These are phyloP conservation scores for Colletotrichum kahawae DNA, from an alignment of 2,329 filamentous ascomycete genomes.

Conservation along the genomic window DNA sequence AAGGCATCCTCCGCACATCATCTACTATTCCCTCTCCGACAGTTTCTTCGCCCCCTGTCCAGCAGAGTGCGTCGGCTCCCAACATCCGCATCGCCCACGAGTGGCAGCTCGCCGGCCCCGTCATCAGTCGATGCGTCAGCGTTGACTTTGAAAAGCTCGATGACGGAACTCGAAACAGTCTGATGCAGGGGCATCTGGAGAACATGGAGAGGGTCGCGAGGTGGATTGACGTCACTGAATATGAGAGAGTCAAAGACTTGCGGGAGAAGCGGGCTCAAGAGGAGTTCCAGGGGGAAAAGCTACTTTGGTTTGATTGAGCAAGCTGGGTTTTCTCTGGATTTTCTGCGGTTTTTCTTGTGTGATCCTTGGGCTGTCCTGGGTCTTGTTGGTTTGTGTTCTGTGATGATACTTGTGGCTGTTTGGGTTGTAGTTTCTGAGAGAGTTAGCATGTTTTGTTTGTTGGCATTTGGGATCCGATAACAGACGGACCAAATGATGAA, in stretches of 20 bases:
- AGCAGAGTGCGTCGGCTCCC: background rate
- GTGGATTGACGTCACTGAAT: background rate
- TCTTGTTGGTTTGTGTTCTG: no score
- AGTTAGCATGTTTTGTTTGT: no score
- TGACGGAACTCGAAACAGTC: background rate
- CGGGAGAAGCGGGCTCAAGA: background rate
- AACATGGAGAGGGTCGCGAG: background rate
- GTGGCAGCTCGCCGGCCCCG: background rate
- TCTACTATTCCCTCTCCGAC: background rate
- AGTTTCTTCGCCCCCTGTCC: background rate
- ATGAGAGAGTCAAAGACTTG: background rate
- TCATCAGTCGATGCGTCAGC: background rate
- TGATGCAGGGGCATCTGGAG: background rate
- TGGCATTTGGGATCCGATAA: no score
- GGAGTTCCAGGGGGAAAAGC: background rate
- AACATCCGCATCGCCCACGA: background rate
- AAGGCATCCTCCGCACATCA: background rate
- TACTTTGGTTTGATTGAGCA: background rate
- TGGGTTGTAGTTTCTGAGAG: no score
- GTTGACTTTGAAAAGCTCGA: background rate
- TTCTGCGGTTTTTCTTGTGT: background rate
- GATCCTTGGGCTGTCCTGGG: no score
- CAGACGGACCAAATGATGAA: no score
- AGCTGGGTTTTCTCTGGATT: background rate
- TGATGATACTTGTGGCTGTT: no score